These are phyloP conservation scores for Lolium multiflorum DNA, from an alignment of 176 grass and related monocot species.

Conservation along the genomic window DNA sequence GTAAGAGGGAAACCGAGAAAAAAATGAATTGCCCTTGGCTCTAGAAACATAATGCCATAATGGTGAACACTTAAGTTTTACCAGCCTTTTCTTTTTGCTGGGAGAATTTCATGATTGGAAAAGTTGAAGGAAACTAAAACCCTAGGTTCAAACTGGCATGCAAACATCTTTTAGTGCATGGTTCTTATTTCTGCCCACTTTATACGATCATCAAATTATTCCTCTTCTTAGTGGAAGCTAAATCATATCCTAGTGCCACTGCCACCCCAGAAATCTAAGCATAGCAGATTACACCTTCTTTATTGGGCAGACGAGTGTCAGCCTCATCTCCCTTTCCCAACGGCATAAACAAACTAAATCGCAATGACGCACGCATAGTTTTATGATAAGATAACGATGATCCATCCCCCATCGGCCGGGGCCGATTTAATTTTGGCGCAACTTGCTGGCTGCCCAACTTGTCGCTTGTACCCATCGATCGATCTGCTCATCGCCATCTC, in stretches of 20 bases:
- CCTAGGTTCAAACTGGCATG: not conserved
- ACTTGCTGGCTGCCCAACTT: not conserved
- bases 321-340: not conserved
- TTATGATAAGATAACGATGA: slow-evolving; percentile 35
- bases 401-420: not conserved
- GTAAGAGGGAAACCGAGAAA: too few relatives aligned
- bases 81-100: too few relatives aligned
- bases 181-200: not conserved
- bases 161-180: not conserved
- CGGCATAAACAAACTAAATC: slow-evolving; percentile 9
- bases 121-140: too few relatives aligned
- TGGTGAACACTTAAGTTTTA: too few relatives aligned
- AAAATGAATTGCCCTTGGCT: too few relatives aligned
- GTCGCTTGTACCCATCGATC: slow-evolving; percentile 23
- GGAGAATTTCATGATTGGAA: too few relatives aligned
- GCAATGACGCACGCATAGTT: slow-evolving; percentile 22
- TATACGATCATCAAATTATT: not conserved
- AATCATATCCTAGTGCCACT: not conserved
- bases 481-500: not conserved
- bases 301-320: not conserved
- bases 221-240: too few relatives aligned
- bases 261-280: not conserved
- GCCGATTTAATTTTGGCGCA: slow-evolving; percentile 7
- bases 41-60: too few relatives aligned
- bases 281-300: not conserved